Evolutionary conservation across 345 rosid genomes (phyloP).

Genomic region (Aurinia saxatilis): DNA sequence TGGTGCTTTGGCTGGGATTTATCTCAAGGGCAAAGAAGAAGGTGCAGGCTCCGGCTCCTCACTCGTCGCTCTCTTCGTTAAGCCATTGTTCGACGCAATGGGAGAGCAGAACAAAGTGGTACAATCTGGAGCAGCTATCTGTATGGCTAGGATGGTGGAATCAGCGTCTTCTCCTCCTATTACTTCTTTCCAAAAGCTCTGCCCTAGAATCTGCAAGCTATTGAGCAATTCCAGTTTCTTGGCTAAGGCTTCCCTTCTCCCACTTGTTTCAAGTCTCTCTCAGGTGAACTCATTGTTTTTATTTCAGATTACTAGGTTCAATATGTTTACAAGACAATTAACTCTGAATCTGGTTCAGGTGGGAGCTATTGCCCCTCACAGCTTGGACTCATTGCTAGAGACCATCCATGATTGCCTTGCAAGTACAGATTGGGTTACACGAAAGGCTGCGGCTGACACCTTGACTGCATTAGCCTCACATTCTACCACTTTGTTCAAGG

Average conservation of each 20-base stretch:
- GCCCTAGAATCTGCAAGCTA: constrained; percentile 86
- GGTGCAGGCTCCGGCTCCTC: constrained; percentile 35
- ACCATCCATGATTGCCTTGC: constrained; percentile 83
- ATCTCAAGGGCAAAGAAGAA: constrained; percentile 51
- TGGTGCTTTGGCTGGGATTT: too few relatives aligned
- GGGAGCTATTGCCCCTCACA: constrained; percentile 84
- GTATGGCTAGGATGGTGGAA: constrained; percentile 92
- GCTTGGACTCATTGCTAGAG: constrained; percentile 70
- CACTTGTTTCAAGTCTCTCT: constrained; percentile 67
- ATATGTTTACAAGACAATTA: not conserved
- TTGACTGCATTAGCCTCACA: constrained; percentile 68
- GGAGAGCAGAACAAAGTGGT: constrained; percentile 91
- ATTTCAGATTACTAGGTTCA: not conserved
- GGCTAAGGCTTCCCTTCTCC: constrained; percentile 79
- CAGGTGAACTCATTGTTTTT: too few relatives aligned
- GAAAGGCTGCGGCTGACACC: constrained; percentile 95
- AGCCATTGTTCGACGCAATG: constrained; percentile 94
- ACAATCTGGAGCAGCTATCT: constrained; percentile 82
- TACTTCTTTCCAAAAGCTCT: constrained; percentile 70
- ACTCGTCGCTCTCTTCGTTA: constrained; percentile 66
- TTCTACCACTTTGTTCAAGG: constrained; percentile 65
- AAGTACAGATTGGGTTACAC: constrained; percentile 94
- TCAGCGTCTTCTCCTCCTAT: constrained; percentile 54
- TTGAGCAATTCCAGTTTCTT: constrained; percentile 70
- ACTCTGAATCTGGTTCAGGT: constrained; percentile 46